phyloP scores from a whole-genome alignment of 2,329 filamentous ascomycete species.

The Claviceps monticola region DNA sequence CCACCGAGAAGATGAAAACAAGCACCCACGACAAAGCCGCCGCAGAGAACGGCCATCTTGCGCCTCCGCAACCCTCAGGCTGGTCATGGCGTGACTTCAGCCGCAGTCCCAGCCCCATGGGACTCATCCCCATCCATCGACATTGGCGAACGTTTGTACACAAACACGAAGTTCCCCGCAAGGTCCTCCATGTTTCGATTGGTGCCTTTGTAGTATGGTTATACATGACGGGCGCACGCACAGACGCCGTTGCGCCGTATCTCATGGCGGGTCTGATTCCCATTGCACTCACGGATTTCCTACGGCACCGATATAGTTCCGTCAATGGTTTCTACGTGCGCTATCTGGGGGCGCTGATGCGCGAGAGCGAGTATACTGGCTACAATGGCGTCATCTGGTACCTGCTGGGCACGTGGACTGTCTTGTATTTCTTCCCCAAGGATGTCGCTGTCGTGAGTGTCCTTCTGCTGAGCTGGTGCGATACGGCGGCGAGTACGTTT shows the following conservation, averaged over 20 bases:
- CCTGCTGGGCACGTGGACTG: slow-evolving; percentile 76
- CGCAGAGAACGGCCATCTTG: slow-evolving; percentile 50
- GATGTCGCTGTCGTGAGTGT: slow-evolving; percentile 84
- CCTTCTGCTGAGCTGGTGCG: slow-evolving; percentile 89
- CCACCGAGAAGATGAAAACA: slow-evolving; percentile 6
- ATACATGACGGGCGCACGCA: slow-evolving; percentile 68
- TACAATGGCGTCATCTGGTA: slow-evolving; percentile 98
- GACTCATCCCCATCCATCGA: slow-evolving; percentile 86
- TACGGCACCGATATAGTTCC: slow-evolving; percentile 67
- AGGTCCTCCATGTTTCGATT: slow-evolving; percentile 87
- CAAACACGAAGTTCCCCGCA: slow-evolving; percentile 92
- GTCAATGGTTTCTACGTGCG: slow-evolving; percentile 83
- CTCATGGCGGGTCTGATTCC: slow-evolving; percentile 71
- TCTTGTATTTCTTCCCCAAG: slow-evolving; percentile 80
- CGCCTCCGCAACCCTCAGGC: slow-evolving; percentile 48
- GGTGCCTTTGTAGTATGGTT: slow-evolving; percentile 85
- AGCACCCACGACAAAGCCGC: slow-evolving; percentile 21
- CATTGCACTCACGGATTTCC: slow-evolving; percentile 66
- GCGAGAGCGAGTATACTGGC: slow-evolving; percentile 83
- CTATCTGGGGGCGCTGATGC: slow-evolving; percentile 80
- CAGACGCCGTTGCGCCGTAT: slow-evolving; percentile 65
- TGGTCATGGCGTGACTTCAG: slow-evolving; percentile 82
- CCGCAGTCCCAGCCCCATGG: slow-evolving; percentile 80
- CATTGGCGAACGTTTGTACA: slow-evolving; percentile 88
- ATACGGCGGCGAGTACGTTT: slow-evolving; percentile 91